Conservation (phyloP, 2,329 filamentous ascomycete genomes). For the Colletotrichum destructivum region DNA sequence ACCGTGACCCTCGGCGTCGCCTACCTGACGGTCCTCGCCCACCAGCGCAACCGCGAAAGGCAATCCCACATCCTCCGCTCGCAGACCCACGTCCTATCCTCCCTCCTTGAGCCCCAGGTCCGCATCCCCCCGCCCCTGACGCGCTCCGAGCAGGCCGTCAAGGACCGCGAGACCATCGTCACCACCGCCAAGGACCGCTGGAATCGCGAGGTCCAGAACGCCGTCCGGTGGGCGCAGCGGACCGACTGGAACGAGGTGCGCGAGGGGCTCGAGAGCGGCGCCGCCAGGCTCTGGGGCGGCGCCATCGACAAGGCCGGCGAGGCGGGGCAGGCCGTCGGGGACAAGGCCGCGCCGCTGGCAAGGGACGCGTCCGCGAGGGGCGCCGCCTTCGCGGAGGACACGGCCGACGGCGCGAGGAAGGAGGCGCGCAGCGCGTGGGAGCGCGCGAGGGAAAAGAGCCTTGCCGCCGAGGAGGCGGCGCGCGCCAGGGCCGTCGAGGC, state of each 20-base stretch:
- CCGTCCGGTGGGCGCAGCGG: slow-evolving; percentile 76
- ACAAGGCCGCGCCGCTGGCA: slow-evolving; percentile 36
- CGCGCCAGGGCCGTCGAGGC: slow-evolving; percentile 37
- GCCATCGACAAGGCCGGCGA: slow-evolving; percentile 54
- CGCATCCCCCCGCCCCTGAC: slow-evolving; percentile 64
- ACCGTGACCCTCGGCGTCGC: slow-evolving; percentile 81
- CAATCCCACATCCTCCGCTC: slow-evolving; percentile 71
- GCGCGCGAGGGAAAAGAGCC: slow-evolving; percentile 43
- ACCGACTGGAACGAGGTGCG: slow-evolving; percentile 77
- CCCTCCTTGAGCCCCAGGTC: slow-evolving; percentile 65
- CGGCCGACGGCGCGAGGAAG: slow-evolving; percentile 43
- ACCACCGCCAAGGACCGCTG: slow-evolving; percentile 83
- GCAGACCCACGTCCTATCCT: slow-evolving; percentile 69
- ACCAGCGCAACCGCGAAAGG: slow-evolving; percentile 76
- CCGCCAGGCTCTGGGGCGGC: slow-evolving; percentile 61
- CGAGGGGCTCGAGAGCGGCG: slow-evolving; percentile 68
- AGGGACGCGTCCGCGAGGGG: slow-evolving; percentile 52
- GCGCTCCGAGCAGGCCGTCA: slow-evolving; percentile 64
- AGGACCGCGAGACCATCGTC: slow-evolving; percentile 69
- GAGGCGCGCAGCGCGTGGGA: slow-evolving; percentile 45
- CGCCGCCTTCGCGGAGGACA: slow-evolving; percentile 47
- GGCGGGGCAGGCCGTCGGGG: slow-evolving; percentile 39
- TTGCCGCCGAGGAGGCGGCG: slow-evolving; percentile 38
- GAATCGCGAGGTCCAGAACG: slow-evolving; percentile 80
- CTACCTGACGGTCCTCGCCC: slow-evolving; percentile 79